Base-by-base conservation (phyloP, 2,329 filamentous ascomycete species). In the Dichotomopilus funicola region DNA sequence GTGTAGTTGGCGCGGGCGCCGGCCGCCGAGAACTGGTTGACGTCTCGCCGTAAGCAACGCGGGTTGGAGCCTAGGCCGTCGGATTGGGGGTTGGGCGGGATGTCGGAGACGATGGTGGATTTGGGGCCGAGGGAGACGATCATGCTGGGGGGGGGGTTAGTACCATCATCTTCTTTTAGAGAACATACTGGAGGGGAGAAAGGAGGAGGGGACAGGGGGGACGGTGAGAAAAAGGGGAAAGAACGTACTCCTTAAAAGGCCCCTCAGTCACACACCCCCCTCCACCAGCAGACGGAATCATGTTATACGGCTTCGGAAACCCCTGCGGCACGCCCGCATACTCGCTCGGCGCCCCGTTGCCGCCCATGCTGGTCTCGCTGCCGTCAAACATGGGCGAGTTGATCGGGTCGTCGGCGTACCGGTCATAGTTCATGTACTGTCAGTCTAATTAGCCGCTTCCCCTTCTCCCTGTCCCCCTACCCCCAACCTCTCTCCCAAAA, bases 381-480 rank as follows among this genome's bases (percentile, higher is more conserved):
- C 80, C 81, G 58, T 80, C 78, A 59, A 84, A 76, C 48, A 81
- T 62, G 13, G 78, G 75, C 0, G 79, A 80, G 61, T 76, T 72
- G 53, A 67, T 58, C 0, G 75, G 73, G 53, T 81, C 75, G 1
- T 70, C 59, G 0, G 76, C 69, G 64, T 76, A 78, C 58, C 73
- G 75, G 13, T 74, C 74, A 71, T 79, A 81, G 63, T 80, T 78
- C 68, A 74, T 73, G 65, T 78, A 80, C 64, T 74, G 70, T 6
- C 11, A 5, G 5, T 5, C 31, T 47, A 12, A 47, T 6, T 6
- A 46, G 6, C 6, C 33, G 1, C 13, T 19, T 19, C 5, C 6
- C 5, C 13, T 10, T 2, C 33, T 12, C 8, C 11, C n/a, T n/a
- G n/a, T n/a, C n/a, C n/a, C n/a, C n/a, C n/a, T n/a, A n/a, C n/a